Conservation (phyloP, 768 basidiomycete species). For the Lactarius tabidus region DNA sequence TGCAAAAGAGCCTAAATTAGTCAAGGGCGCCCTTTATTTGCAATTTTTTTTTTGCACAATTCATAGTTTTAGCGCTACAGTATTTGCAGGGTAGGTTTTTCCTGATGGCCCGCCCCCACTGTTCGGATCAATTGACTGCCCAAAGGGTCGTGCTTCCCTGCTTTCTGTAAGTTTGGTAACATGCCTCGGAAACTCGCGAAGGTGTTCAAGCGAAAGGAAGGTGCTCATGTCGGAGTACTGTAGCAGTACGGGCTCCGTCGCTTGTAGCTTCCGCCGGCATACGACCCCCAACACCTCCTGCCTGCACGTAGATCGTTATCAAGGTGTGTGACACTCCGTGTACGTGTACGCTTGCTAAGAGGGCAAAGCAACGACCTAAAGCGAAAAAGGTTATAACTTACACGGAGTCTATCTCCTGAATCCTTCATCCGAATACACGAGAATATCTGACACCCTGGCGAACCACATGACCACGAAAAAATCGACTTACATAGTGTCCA, state of each 20-base stretch:
- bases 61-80: no score
- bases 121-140: conserved; percentile 84
- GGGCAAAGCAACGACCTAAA: no score
- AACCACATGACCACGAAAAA: conserved; percentile 63
- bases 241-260: conserved; percentile 80
- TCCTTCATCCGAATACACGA: conserved; percentile 73
- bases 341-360: not conserved
- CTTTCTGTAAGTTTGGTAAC: conserved; percentile 69
- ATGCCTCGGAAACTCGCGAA: conserved; percentile 90
- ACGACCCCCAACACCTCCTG: conserved; percentile 45
- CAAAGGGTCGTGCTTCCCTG: conserved; percentile 59
- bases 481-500: conserved; percentile 32
- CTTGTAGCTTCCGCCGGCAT: conserved; percentile 66
- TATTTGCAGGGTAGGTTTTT: no score
- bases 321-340: conserved; percentile 43
- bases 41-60: no score
- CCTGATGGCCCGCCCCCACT: no score
- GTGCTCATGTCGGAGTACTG: conserved; percentile 60
- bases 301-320: conserved; percentile 88
- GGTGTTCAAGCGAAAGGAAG: conserved; percentile 87
- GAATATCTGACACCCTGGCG: conserved; percentile 75
- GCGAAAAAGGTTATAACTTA: conserved; percentile 41
- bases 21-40: no score
- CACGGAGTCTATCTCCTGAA: conserved; percentile 78
- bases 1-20: no score